Evolutionary conservation across 163 green algal genomes (phyloP).

Genomic region (Trebouxiophyceae sp.): DNA sequence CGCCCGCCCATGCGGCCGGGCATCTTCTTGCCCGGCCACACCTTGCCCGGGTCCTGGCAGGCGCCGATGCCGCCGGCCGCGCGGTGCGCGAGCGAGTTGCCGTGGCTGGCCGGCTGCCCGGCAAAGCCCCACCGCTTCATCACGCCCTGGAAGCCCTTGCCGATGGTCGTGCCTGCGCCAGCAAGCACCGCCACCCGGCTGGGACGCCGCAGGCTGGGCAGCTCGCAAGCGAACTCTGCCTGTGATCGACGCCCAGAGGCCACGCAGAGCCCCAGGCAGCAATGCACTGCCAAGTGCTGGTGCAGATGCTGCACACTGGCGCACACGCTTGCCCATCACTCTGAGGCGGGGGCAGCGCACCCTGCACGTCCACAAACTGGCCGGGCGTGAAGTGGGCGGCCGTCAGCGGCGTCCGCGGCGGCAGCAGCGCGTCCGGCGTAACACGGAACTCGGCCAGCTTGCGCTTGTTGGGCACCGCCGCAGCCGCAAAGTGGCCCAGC

Average conservation of each 20-base stretch:
- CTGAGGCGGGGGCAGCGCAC: not conserved
- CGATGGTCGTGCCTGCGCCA: conserved; percentile 69
- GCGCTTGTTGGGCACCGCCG: conserved; percentile 68
- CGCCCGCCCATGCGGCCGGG: conserved; percentile 85
- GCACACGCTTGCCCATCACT: no score
- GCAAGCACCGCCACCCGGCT: no score
- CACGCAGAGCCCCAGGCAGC: not conserved
- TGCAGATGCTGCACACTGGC: no score
- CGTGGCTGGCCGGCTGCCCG: conserved; percentile 82
- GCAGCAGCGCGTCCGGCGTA: conserved; percentile 72
- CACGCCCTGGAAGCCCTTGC: conserved; percentile 93
- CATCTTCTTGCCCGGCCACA: conserved; percentile 99
- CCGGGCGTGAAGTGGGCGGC: conserved; percentile 85
- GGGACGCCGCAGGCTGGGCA: no score
- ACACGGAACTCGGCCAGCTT: conserved; percentile 72
- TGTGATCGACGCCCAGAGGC: no score
- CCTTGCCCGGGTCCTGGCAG: conserved; percentile 76
- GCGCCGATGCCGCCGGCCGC: conserved; percentile 49
- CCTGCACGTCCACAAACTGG: conserved; percentile 85
- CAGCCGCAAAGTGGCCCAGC: conserved; percentile 35
- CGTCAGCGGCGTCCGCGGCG: conserved; percentile 64
- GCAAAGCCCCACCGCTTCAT: conserved; percentile 95
- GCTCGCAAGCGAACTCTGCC: no score
- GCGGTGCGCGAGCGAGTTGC: conserved; percentile 72
- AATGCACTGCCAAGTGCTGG: not conserved